These are phyloP conservation scores for Mentha longifolia DNA, from an alignment of 257 asterid species.

Conservation along the genomic window DNA sequence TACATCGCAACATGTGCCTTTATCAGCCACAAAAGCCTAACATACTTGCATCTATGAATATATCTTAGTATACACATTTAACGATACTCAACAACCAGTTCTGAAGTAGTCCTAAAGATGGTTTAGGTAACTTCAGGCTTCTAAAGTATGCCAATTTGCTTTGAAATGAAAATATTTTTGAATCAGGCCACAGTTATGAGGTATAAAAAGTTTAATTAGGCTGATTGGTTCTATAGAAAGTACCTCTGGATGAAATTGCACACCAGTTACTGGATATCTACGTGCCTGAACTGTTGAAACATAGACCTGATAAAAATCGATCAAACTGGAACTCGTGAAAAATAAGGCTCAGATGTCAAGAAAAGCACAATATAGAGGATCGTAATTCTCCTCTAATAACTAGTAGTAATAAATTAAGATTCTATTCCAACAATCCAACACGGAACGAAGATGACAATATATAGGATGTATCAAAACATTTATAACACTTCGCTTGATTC, in stretches of 20 bases:
- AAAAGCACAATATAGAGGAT: slow-evolving; percentile 18
- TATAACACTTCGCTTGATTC: too few relatives aligned
- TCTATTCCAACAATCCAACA: too few relatives aligned
- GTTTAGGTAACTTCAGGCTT: background rate
- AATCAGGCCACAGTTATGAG: background rate
- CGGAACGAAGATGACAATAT: too few relatives aligned
- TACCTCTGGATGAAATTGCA: slow-evolving; percentile 99
- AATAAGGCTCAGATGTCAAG: slow-evolving; percentile 24
- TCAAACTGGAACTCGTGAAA: slow-evolving; percentile 12
- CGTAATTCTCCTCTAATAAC: background rate
- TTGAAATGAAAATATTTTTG: slow-evolving; percentile 3
- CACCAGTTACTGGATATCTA: slow-evolving; percentile 79
- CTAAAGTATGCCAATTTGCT: background rate
- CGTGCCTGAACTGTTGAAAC: slow-evolving; percentile 84
- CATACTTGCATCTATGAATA: background rate
- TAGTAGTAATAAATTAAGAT: too few relatives aligned
- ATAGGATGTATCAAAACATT: too few relatives aligned
- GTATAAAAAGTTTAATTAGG: background rate
- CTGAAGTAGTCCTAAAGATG: background rate
- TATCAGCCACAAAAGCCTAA: slow-evolving; percentile 8
- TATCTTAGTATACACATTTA: background rate
- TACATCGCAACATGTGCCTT: background rate
- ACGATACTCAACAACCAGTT: background rate
- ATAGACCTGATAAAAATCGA: slow-evolving; percentile 58
- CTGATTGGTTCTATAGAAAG: background rate